Evolutionary conservation across 192 early-diverging fungal species (phyloP).

Genomic region (Pilobolus umbonatus): DNA sequence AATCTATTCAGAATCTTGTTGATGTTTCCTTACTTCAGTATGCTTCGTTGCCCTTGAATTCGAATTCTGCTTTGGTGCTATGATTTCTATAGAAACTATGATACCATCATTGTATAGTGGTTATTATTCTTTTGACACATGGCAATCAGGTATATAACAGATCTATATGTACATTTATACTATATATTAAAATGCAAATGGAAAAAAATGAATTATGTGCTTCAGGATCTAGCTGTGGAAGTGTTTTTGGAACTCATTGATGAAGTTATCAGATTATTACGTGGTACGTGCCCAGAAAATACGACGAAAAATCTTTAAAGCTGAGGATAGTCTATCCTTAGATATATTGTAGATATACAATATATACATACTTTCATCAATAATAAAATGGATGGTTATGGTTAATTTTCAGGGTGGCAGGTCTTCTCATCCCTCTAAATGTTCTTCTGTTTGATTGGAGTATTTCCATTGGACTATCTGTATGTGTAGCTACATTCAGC

Average conservation of each 20-base stretch:
- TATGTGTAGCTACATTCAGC: slow-evolving; percentile 38
- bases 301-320: slow-evolving; percentile 28
- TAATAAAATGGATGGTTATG: neutral
- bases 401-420: slow-evolving; percentile 15
- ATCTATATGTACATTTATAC: neutral
- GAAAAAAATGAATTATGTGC: slow-evolving; percentile 22
- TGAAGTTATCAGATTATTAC: slow-evolving; percentile 35
- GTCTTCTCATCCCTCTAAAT: slow-evolving; percentile 38
- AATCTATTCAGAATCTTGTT: slow-evolving; percentile 6
- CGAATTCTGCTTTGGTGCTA: slow-evolving; percentile 36
- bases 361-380: neutral
- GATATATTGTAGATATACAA: slow-evolving; percentile 20
- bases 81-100: slow-evolving; percentile 43
- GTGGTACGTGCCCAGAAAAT: slow-evolving; percentile 26
- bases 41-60: slow-evolving; percentile 1
- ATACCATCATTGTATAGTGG: slow-evolving; percentile 20
- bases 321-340: slow-evolving; percentile 40
- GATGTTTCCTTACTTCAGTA: slow-evolving; percentile 2
- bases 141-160: slow-evolving; percentile 28
- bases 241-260: slow-evolving; percentile 35
- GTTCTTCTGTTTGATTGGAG: slow-evolving; percentile 45
- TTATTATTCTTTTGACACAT: slow-evolving; percentile 26
- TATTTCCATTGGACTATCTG: slow-evolving; percentile 28
- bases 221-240: slow-evolving; percentile 37
- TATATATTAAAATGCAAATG: neutral